Evolutionary conservation across 208 protist genomes (phyloP).

Genomic region (Spironucleus salmonicida): DNA sequence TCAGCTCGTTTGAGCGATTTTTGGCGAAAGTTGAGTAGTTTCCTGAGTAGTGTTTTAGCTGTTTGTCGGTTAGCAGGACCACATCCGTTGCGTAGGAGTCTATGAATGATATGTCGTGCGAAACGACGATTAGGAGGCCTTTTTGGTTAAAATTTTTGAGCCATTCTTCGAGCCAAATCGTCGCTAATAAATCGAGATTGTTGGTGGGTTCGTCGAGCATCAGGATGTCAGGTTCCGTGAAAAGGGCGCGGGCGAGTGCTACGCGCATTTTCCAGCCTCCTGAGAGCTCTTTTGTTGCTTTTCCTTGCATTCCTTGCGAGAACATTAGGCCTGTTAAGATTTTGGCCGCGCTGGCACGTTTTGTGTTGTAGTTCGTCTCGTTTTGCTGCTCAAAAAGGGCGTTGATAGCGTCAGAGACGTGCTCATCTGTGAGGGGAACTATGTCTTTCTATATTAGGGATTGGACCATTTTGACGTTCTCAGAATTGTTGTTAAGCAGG

Average conservation of each 20-base stretch:
- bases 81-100: slow-evolving; percentile 54
- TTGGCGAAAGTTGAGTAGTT: slow-evolving; percentile 52
- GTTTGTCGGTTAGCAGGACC: slow-evolving; percentile 49
- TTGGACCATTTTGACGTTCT: slow-evolving; percentile 13
- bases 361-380: slow-evolving; percentile 9
- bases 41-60: slow-evolving; percentile 53
- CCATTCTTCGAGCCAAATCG: slow-evolving; percentile 76
- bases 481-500: too few species aligned
- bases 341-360: slow-evolving; percentile 15
- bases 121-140: slow-evolving; percentile 51
- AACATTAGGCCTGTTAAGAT: slow-evolving; percentile 39
- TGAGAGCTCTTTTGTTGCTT: slow-evolving; percentile 39
- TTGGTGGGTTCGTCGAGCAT: slow-evolving; percentile 89
- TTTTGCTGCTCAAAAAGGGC: slow-evolving; percentile 6
- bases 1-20: slow-evolving; percentile 13
- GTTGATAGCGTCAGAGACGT: background rate
- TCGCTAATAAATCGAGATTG: slow-evolving; percentile 76
- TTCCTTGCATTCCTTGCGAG: slow-evolving; percentile 25
- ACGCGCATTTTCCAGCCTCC: slow-evolving; percentile 64
- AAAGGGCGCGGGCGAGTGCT: slow-evolving; percentile 70
- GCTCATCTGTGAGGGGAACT: background rate
- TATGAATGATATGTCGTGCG: slow-evolving; percentile 54
- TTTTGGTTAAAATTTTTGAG: slow-evolving; percentile 40
- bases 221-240: slow-evolving; percentile 72
- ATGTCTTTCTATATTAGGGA: slow-evolving; percentile 25